phyloP scores from a whole-genome alignment of 345 rosid genomes.

The Erucastrum elatum region DNA sequence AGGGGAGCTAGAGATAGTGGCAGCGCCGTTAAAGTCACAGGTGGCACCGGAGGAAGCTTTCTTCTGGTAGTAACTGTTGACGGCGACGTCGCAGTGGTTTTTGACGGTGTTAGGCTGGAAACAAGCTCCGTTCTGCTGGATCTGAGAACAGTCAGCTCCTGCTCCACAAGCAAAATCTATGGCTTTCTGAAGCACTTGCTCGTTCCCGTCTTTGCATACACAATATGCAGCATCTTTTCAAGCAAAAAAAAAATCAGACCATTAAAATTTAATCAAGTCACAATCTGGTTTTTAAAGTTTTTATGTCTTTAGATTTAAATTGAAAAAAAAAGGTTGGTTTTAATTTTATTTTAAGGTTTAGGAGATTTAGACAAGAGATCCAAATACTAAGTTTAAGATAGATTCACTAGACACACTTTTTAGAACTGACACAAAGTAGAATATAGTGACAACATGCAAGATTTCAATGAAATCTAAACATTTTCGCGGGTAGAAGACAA shows the following conservation, averaged over 20 bases:
- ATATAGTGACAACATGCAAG: not conserved
- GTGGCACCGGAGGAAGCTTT: slow-evolving; percentile 39
- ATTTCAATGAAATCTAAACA: not conserved
- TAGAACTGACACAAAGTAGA: slow-evolving; percentile 3
- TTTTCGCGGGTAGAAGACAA: slow-evolving; percentile 3
- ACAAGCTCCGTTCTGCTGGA: slow-evolving; percentile 71
- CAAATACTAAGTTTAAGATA: not conserved
- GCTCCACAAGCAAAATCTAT: slow-evolving; percentile 93
- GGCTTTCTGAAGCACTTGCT: slow-evolving; percentile 57
- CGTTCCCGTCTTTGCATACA: slow-evolving; percentile 77
- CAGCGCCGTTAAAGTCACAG: slow-evolving; percentile 44
- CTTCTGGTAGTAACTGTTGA: slow-evolving; percentile 44
- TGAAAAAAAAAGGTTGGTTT: not conserved
- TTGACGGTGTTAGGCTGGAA: slow-evolving; percentile 74
- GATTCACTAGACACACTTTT: not conserved
- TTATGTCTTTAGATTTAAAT: not conserved
- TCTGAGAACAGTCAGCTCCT: slow-evolving; percentile 66
- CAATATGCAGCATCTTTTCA: slow-evolving; percentile 69
- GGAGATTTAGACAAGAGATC: slow-evolving; percentile 7
- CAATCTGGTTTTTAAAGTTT: not conserved
- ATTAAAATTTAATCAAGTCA: not conserved
- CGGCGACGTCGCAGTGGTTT: slow-evolving; percentile 43
- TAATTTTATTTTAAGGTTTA: not conserved
- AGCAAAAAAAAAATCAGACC: not conserved
- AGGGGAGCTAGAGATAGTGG: not conserved